Base-by-base conservation (phyloP, 176 grass and related monocot species). In the Aegilops longissima region DNA sequence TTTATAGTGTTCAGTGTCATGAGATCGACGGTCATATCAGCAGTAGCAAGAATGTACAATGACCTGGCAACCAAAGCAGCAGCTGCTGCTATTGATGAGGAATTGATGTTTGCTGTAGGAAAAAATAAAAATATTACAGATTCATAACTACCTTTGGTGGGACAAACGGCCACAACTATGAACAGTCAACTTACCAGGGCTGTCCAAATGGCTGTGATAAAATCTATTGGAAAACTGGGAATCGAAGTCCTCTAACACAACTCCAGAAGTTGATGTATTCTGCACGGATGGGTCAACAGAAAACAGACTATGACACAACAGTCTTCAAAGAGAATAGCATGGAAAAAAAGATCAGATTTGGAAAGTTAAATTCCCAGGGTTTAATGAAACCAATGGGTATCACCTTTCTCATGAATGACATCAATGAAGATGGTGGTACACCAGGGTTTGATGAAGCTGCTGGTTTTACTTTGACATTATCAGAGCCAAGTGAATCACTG, bases 161-260 rank as follows among this genome's bases (percentile, higher is more conserved):
- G 12, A 67, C 8, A 87, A 75, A 52, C 18, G 8, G 2, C 59
- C 86, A 44, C 49, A 86, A 79, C 23, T 42, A 75, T 82, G 66
- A 12, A 90, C 64, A 45, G 10, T 75, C 38, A 70, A 74, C 90
- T 80, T 89, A 98, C 97, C 88, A 65, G 89, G 73, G 83, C 40
- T 73, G 69, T 98, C 97, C 83, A 98, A 86, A 85, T 94, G 78
- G 84, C 94, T 98, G 74, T 94, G 92, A 73, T 96, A 98, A 73
- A 96, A 96, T 85, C 70, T 91, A 69, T 98, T 98, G 8, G 88
- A 89, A 62, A 98, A 98, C 27, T 86, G 85, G 58, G 92, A 94
- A 88, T 96, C 94, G 27, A 98, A 98, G 61, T 99, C 97, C 92
- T 89, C 97, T 70, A 99, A 85, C 39, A 96, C 97, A 90, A 99